Evolutionary conservation across 176 grass and related monocot species (phyloP), one percentile per base, ranked within the genome.

Genomic region (Phoenix dactylifera): DNA sequence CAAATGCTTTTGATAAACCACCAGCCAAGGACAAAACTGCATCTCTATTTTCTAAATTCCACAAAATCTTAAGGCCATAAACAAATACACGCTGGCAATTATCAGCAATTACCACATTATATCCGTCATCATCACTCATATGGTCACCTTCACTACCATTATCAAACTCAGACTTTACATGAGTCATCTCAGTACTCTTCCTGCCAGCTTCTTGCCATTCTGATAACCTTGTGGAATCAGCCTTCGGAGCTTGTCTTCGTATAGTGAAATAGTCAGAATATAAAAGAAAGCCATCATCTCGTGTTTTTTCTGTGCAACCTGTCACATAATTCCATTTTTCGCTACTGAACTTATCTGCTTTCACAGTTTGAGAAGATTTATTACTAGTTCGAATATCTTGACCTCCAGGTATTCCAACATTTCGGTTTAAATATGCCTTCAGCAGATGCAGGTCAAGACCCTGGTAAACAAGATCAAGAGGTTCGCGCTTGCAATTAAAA

Each of bases 401-500:
- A 63, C 22, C 69, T 54, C 17, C 26, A 61, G 71, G 61, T 76
- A 58, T n/a, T 75, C 78, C 78, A 79, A 64, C 55, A 72, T 48
- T 75, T 76, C 55, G 81, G 23, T 87, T 77, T 24, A 87, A 64
- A 72, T 74, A 85, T 59, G 74, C 92, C 66, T 79, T 96, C 66
- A 96, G 58, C 63, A 87, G 75, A 60, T 96, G 83, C 59, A 96
- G 60, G 32, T 90, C 86, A 62, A 96, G 74, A 56, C 86, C 86
- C 85, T 90, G 87, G 75, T 96, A 96, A 69, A 96, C 86, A 62
- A 90, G 86, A 79, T 96, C 92, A 86, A 96, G 87, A 72, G 92
- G 73, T 76, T 87, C 87, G 66, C 92, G 92, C 63, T 77, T 96
- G 77, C 78, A 90, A 60, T 96, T 87, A 14, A 90, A 96, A 44